These are phyloP conservation scores for Sicyos baderoa DNA, from an alignment of 306 rosid species.

Conservation along the genomic window DNA sequence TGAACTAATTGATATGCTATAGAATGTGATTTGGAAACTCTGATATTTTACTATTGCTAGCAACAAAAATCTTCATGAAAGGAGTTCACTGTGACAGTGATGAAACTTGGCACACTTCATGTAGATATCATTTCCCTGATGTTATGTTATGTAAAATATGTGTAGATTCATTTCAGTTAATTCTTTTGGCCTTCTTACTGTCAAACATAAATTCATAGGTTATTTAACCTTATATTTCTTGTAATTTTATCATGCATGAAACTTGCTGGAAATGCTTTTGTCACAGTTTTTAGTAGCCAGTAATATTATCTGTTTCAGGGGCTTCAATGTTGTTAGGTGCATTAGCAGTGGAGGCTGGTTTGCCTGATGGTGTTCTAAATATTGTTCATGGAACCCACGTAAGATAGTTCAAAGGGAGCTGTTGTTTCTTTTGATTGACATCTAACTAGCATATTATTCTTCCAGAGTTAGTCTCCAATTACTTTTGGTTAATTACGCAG, in stretches of 20 bases:
- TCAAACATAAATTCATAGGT: not conserved
- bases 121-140: not conserved
- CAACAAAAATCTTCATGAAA: not conserved
- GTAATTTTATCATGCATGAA: not conserved
- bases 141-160: not conserved
- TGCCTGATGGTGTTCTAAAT: constrained; percentile 69
- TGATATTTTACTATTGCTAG: constrained; percentile 4
- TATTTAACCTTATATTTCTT: constrained; percentile 9
- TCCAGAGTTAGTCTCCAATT: not conserved
- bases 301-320: constrained; percentile 35
- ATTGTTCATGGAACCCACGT: constrained; percentile 63
- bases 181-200: not conserved
- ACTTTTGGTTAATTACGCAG: not conserved
- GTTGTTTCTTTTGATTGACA: constrained; percentile 1
- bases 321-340: constrained; percentile 57
- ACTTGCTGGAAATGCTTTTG: constrained; percentile 11
- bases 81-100: not conserved
- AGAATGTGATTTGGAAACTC: not conserved
- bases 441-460: not conserved
- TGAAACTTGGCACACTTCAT: not conserved
- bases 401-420: constrained; percentile 22
- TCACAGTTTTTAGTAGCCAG: not conserved
- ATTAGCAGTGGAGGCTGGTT: constrained; percentile 66
- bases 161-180: not conserved
- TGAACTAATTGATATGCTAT: not conserved